Base-by-base conservation (phyloP, 1,284 basidiomycete species). In the Cerrena zonata region DNA sequence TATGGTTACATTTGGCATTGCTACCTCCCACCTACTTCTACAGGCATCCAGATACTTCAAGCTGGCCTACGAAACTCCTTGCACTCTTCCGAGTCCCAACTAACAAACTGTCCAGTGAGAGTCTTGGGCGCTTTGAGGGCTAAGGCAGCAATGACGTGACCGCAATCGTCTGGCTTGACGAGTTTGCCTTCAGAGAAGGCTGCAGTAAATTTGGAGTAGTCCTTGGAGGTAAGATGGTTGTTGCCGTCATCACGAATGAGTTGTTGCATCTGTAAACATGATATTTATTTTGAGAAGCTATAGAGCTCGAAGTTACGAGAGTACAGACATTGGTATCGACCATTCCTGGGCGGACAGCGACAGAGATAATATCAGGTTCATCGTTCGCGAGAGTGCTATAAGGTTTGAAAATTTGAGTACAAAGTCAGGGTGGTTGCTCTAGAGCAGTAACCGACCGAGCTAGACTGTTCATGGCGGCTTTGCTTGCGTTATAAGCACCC, bases 401-500 rank as follows among this genome's bases (percentile, higher is more conserved):
- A 57, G 21, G 22, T 53, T 13, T 34, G 49, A 24, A 50, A 30
- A 37, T 10, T 48, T 22, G 39, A 22, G 15, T 19, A 42, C 19
- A 13, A 4, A 25, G 37, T 26, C 37, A 26, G 10, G 34, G 10
- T 18, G 37, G 23, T 39, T 18, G 12, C 13, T 41, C 19, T 5
- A 46, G 52, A 26, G 24, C 19, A 5, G 13, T 10, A 36, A 62
- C 67, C 46, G 45, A 78, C 86, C 87, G 78, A 69, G 81, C 83
- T 27, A 94, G 72, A 19, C 87, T 85, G 65, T 94, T 94, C 80
- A 92, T 76, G 0, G 89, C 91, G 1, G 91, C 91, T 65, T 91
- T 91, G 53, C 75, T 72, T 12, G 89, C 82, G 57, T 82, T 90
- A 67, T 94, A 94, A 0, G 88, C 79, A 1, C 70, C 86, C 89